Evolutionary conservation across 2,329 filamentous ascomycete species (phyloP), one percentile per base, ranked within the genome.

Genomic region (Talaromyces piceae): DNA sequence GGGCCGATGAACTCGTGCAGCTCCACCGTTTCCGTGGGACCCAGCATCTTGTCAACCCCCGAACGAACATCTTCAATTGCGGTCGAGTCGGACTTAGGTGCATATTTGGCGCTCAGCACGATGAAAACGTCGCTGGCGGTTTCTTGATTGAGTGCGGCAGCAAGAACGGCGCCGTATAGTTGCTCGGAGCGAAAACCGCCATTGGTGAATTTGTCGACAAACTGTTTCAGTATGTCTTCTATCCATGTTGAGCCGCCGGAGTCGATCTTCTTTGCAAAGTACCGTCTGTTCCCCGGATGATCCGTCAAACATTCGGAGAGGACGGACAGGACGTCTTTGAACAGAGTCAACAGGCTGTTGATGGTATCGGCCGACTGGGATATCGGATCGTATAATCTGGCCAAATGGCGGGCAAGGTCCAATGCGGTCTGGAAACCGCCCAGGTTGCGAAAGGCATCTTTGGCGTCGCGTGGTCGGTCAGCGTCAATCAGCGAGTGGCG

Each of bases 261-360:
- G 53, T 87, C 80, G 26, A 94, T 82, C 58, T 82, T 78, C 58
- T 83, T 84, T 53, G 82, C 80, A 66, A 97, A 97, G 72, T 91
- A 96, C 59, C 87, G 82, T 62, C 85, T 81, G 69, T 97, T 98
- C 18, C 91, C 91, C 44, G 85, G 78, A 67, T 97, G 90, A 43
- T 83, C 82, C 49, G 82, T 80, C 57, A 98, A 78, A 12, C 83
- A 83, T 45, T 86, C 84, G 1, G 87, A 84, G 25, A 97, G 72
- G 12, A 93, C 81, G 27, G 82, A 66, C 52, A 74, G 55, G 18
- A 64, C 59, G 56, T 75, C 71, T 55, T 70, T 82, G 33, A 93
- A 73, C n/a, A 86, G 78, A 7, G 78, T 78, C 61, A 89, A 81
- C 16, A 95, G 73, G 16, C 75, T 72, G 65, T 84, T 87, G 54